A percentile compares a stretch with the other conserved stretches of the same genome.
Evolutionary conservation across 257 asterid species (phyloP).

Genomic region (Solanum medicagineum): DNA sequence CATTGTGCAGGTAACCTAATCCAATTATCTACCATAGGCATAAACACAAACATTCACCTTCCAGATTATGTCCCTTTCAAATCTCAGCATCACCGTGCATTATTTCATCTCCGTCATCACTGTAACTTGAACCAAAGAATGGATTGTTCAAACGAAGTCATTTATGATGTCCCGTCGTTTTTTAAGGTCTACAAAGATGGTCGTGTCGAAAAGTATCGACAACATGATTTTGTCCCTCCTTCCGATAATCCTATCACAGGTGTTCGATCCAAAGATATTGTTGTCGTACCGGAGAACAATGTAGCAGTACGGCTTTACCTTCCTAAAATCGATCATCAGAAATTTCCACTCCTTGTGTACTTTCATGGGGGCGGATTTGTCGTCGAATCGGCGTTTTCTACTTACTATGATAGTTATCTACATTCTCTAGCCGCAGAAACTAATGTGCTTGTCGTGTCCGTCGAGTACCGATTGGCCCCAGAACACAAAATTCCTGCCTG

Average conservation of each 20-base stretch:
- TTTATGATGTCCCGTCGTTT: not conserved
- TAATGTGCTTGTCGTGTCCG: constrained; percentile 34
- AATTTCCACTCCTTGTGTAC: constrained; percentile 55
- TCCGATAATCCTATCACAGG: constrained; percentile 31
- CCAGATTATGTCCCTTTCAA: not conserved
- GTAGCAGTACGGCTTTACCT: constrained; percentile 48
- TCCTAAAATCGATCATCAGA: constrained; percentile 22
- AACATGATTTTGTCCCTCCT: constrained; percentile 25
- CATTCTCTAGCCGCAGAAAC: constrained; percentile 35
- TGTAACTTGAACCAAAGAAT: not conserved
- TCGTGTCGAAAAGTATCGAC: constrained; percentile 15
- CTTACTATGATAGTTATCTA: constrained; percentile 29
- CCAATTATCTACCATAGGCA: too few species aligned
- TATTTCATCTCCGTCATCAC: not conserved
- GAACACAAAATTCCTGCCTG: constrained; percentile 60
- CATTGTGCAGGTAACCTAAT: not conserved
- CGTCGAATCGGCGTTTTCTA: constrained; percentile 48
- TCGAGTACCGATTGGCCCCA: constrained; percentile 65
- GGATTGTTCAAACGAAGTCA: not conserved
- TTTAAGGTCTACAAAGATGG: constrained; percentile 21
- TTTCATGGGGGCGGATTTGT: constrained; percentile 76
- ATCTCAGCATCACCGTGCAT: not conserved
- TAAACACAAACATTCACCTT: not conserved
- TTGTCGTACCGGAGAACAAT: constrained; percentile 26
- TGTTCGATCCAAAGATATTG: constrained; percentile 43